Evolutionary conservation across 768 basidiomycete genomes (phyloP).

Genomic region (Russula dissimulans): DNA sequence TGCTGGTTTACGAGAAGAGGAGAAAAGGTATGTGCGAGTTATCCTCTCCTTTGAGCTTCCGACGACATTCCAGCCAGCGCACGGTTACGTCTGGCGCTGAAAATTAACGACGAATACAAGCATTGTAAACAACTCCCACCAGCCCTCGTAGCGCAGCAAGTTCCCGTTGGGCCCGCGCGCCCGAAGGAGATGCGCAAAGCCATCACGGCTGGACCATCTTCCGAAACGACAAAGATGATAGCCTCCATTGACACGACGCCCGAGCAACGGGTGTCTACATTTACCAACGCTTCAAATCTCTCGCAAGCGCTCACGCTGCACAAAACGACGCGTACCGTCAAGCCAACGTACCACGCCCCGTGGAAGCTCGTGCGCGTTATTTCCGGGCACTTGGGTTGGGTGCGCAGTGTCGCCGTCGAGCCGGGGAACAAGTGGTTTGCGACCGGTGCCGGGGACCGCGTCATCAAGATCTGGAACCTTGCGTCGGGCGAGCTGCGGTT

Average conservation of each 20-base stretch:
- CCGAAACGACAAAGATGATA: constrained; percentile 46
- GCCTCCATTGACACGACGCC: constrained; percentile 70
- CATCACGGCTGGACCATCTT: constrained; percentile 64
- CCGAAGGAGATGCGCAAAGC: constrained; percentile 56
- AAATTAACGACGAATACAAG: constrained; percentile 84
- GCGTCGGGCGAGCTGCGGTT: constrained; percentile 95
- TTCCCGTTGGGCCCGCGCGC: constrained; percentile 68
- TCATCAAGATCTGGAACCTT: constrained; percentile 98
- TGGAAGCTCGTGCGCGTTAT: constrained; percentile 98
- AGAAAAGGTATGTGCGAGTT: constrained; percentile 45
- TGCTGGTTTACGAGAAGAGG: constrained; percentile 53
- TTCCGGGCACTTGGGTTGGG: constrained; percentile 97
- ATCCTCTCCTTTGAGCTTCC: not conserved
- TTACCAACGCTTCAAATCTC: constrained; percentile 53
- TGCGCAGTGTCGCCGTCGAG: constrained; percentile 90
- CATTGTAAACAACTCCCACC: constrained; percentile 80
- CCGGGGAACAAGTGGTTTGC: constrained; percentile 99
- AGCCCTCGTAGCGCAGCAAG: constrained; percentile 72
- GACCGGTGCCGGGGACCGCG: constrained; percentile 94
- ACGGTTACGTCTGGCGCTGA: constrained; percentile 68
- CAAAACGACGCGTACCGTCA: constrained; percentile 89
- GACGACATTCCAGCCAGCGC: constrained; percentile 33
- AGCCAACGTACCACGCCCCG: constrained; percentile 90
- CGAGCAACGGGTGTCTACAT: constrained; percentile 56
- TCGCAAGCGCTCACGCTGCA: constrained; percentile 87